These are phyloP conservation scores for Diaporthe vaccinii DNA, from an alignment of 2,329 filamentous ascomycete genomes.

Conservation along the genomic window DNA sequence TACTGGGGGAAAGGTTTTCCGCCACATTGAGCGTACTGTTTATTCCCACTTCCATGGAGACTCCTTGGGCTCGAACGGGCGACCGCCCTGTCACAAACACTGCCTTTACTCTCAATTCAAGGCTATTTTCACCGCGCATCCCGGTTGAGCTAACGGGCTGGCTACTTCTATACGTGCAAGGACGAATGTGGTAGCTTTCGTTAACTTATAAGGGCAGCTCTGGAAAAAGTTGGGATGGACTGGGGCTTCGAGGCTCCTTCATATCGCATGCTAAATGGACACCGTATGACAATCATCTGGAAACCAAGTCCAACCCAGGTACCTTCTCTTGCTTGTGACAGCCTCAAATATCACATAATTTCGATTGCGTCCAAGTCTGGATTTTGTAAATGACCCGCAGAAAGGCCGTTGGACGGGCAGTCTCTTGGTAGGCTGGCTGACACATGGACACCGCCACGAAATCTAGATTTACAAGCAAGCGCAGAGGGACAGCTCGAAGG, in stretches of 20 bases:
- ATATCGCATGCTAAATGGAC: neutral
- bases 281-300: neutral
- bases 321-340: neutral
- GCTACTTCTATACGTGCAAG: neutral
- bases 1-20: neutral
- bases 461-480: neutral
- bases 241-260: no score
- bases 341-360: neutral
- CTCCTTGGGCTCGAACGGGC: neutral
- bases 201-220: neutral
- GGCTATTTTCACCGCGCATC: neutral
- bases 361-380: neutral
- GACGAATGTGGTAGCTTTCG: neutral
- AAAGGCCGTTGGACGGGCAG: neutral
- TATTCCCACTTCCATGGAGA: constrained; percentile 3
- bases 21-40: constrained; percentile 4
- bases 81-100: constrained; percentile 6
- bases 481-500: no score
- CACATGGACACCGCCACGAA: no score
- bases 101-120: neutral
- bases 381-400: neutral
- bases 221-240: neutral
- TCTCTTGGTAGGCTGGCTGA: neutral
- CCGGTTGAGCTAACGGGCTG: neutral
- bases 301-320: neutral